Evolutionary conservation across 768 basidiomycete genomes (phyloP).

Genomic region (Rhodotorula taiwanensis): DNA sequence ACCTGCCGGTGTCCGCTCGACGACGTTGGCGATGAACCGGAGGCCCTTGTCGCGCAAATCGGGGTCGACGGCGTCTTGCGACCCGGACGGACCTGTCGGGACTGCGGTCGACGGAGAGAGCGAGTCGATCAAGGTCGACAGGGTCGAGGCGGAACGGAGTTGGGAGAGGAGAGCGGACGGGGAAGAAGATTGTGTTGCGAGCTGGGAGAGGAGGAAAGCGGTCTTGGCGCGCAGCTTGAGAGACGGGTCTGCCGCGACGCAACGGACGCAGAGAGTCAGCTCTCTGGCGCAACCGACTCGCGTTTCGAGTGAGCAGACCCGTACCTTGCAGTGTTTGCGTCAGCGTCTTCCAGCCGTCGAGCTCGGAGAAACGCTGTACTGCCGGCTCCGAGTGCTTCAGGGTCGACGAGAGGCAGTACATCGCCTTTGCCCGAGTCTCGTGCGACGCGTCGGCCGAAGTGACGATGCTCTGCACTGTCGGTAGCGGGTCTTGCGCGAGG

Average conservation of each 20-base stretch:
- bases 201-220: slow-evolving; percentile 65
- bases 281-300: too few relatives aligned
- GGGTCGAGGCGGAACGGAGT: slow-evolving; percentile 16
- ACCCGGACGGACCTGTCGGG: slow-evolving; percentile 32
- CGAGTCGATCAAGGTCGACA: slow-evolving; percentile 22
- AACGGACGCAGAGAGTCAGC: too few relatives aligned
- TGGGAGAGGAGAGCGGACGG: slow-evolving; percentile 4
- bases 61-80: slow-evolving; percentile 27
- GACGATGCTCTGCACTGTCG: slow-evolving; percentile 57
- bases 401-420: slow-evolving; percentile 71
- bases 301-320: neutral
- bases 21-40: slow-evolving; percentile 30
- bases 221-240: slow-evolving; percentile 69
- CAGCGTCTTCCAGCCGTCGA: slow-evolving; percentile 37
- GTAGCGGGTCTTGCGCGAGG: slow-evolving; percentile 56
- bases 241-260: slow-evolving; percentile 70
- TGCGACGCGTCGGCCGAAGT: slow-evolving; percentile 45
- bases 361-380: slow-evolving; percentile 52
- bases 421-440: slow-evolving; percentile 50
- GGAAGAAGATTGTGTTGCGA: slow-evolving; percentile 53
- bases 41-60: slow-evolving; percentile 38
- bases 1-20: slow-evolving; percentile 17
- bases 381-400: slow-evolving; percentile 71
- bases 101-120: slow-evolving; percentile 20
- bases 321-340: slow-evolving; percentile 24